Evolutionary conservation across 805 yeast genomes (phyloP), one percentile per base, ranked within the genome.

Genomic region (Kregervanrija delftensis): DNA sequence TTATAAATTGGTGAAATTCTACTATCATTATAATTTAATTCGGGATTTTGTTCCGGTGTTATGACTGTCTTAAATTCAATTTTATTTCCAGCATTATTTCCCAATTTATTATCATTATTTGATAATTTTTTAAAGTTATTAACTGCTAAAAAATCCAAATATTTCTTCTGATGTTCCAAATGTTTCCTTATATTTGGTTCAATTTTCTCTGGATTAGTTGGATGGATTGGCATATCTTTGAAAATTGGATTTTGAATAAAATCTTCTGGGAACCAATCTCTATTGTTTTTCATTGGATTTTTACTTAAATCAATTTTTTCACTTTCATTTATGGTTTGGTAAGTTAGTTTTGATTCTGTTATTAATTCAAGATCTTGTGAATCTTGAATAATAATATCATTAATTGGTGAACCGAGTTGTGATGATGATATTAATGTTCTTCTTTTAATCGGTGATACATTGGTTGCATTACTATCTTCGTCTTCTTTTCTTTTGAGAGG

Each of bases 211-310:
- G 49, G 46, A 31, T 56, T 50, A 38, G 57, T 54, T 11, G 60
- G 55, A 9, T 45, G 37, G 12, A 31, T 41, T 22, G 39, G 36
- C 1, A 58, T 56, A 39, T 55, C 54, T 33, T 55, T 54, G 8
- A 48, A 44, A 8, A 32, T 42, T 9, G 66, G 61, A 43, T 65
- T 65, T 3, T 61, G 59, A 34, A 53, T 54, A 52, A 66, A 66
- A 42, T 66, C 69, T 44, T 64, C 69, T 2, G 66, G 60, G 48
- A 58, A 62, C 71, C 70, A 66, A 5, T 52, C 49, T 9, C 61
- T 41, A 4, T 53, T 45, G 2, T 57, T 46, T 10, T 32, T 30
- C 6, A 22, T 8, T 3, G 67, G 67, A 45, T 65, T 56, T 3
- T 9, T 15, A 2, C 63, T 49, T 3, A 64, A 42, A 42, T 66